Evolutionary conservation across 371 early-diverging fungal genomes (phyloP), one percentile per base, ranked within the genome.

Genomic region (Actinomucor elegans): DNA sequence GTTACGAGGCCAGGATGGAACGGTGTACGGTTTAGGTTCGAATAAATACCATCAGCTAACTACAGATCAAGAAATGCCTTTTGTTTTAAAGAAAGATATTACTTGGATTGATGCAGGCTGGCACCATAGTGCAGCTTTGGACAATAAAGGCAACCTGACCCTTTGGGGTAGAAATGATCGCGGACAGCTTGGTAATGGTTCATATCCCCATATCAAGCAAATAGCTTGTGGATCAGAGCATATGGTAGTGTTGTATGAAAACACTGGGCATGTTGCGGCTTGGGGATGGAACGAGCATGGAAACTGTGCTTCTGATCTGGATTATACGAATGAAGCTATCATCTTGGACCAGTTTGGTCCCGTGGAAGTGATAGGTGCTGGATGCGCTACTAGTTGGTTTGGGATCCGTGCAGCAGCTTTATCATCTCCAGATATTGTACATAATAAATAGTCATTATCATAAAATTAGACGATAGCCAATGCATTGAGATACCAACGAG

Each of bases 231-330:
- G 93, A 31, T 88, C 93, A 5, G 93, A 94, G 60, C 92, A 92
- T 54, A 73, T 75, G 5, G 46, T 93, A 2, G 87, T 80, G 0
- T 49, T 86, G 24, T 20, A 24, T 1, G 20, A 42, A 17, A 55
- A 73, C 0, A 48, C 55, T 0, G 59, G 64, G 6, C 75, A 79
- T 0, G 80, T 80, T 15, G 57, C 71, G 33, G 69, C 83, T 17
- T 95, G 94, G 94, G 96, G 96, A 4, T 95, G 96, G 96, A 93
- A 95, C 59, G 96, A 95, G 59, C 96, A 95, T 68, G 94, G 94
- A 9, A 93, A 94, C 55, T 92, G 91, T 48, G 86, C 65, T 8
- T 47, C 66, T 5, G 48, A 80, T 21, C 61, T 72, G 36, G 79
- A 55, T n/a, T 44, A 48, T 37, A 53, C 55, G 1, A 34, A 38